phyloP scores from a whole-genome alignment of 225 moss, liverwort and hornwort genomes.

The Takakia lepidozioides region DNA sequence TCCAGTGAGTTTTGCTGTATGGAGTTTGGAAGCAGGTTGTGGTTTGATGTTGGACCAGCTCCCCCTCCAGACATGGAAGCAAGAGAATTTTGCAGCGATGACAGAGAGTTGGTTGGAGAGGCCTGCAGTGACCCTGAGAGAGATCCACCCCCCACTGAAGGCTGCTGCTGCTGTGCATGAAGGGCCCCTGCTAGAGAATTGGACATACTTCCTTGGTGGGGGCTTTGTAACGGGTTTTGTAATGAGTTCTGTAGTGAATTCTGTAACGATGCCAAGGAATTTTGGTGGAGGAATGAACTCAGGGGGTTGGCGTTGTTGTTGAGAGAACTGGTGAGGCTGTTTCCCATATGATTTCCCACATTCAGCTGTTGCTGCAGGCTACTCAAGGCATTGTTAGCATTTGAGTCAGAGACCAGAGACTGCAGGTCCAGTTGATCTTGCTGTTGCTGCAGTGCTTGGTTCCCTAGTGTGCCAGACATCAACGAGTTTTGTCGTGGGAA shows the following conservation, averaged over 20 bases:
- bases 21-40: conserved; percentile 58
- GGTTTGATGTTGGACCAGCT: conserved; percentile 51
- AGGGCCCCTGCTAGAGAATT: conserved; percentile 57
- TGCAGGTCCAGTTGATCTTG: conserved; percentile 72
- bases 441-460: conserved; percentile 58
- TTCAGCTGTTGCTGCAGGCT: conserved; percentile 86
- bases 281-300: conserved; percentile 74
- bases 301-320: conserved; percentile 60
- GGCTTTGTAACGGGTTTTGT: conserved; percentile 22
- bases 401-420: conserved; percentile 59
- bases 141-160: conserved; percentile 28
- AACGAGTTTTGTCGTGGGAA: conserved; percentile 23
- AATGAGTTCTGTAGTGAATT: conserved; percentile 68
- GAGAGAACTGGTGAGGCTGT: conserved; percentile 42
- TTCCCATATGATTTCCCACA: conserved; percentile 43
- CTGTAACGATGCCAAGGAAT: conserved; percentile 72
- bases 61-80: conserved; percentile 65
- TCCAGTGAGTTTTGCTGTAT: conserved; percentile 56
- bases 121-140: conserved; percentile 66
- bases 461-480: conserved; percentile 29
- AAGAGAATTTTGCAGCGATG: conserved; percentile 87
- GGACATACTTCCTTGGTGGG: conserved; percentile 25
- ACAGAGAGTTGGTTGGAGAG: conserved; percentile 84
- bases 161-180: conserved; percentile 32
- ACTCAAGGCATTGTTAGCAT: conserved; percentile 40